These are phyloP conservation scores for Cercophora newfieldiana DNA, from an alignment of 495 filamentous ascomycete species.

Conservation along the genomic window DNA sequence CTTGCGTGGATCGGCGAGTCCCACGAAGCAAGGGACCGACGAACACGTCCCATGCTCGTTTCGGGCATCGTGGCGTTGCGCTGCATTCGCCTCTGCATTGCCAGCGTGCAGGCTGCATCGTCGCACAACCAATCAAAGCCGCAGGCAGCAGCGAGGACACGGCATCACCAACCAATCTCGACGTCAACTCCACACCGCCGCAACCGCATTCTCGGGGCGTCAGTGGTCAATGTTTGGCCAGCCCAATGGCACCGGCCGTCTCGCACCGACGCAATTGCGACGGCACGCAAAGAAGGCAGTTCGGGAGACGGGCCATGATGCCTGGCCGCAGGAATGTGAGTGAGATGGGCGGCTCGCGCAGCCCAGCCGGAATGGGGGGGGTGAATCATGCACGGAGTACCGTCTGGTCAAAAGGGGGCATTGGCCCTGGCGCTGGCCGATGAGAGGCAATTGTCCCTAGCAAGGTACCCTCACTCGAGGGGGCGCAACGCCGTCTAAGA, in stretches of 20 bases:
- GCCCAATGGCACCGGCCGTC: constrained; percentile 13
- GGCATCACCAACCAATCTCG: constrained; percentile 19
- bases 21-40: not conserved
- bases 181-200: not conserved
- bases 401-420: not conserved
- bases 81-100: constrained; percentile 7
- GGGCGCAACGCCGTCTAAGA: not conserved
- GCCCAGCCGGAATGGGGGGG: not conserved
- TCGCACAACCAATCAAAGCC: not conserved
- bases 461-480: not conserved
- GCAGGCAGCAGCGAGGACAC: constrained; percentile 5
- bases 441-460: not conserved
- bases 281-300: constrained; percentile 23
- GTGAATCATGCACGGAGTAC: not conserved
- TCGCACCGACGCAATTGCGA: constrained; percentile 26
- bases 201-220: not conserved
- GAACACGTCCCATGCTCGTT: not conserved
- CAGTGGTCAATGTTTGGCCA: not conserved
- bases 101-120: constrained; percentile 4
- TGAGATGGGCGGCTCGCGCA: not conserved
- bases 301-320: not conserved
- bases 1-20: constrained; percentile 1
- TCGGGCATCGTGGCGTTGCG: constrained; percentile 10
- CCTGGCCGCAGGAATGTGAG: not conserved
- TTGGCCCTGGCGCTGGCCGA: not conserved